Conservation (phyloP, 495 filamentous ascomycete genomes). For the Friedmanniomyces endolithicus region DNA sequence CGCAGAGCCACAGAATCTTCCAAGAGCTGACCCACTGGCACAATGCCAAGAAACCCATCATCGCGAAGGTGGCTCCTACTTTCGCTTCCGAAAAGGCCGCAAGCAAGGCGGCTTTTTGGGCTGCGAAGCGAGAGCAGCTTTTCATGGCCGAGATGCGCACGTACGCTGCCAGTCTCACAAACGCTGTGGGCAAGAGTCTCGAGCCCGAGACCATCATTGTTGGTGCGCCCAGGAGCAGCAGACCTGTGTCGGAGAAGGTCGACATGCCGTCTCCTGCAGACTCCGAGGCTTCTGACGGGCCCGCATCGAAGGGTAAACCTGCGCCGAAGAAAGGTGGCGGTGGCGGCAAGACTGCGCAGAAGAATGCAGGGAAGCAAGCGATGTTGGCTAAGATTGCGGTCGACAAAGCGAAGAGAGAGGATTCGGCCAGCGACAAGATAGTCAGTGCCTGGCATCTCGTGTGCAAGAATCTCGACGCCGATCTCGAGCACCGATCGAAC, state of each 20-base stretch:
- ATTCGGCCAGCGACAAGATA: slow-evolving; percentile 26
- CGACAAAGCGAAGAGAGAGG: slow-evolving; percentile 31
- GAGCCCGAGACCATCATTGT: slow-evolving; percentile 49
- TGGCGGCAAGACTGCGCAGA: slow-evolving; percentile 17
- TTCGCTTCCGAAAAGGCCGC: slow-evolving; percentile 13
- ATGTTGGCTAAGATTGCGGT: slow-evolving; percentile 17
- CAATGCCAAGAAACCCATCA: slow-evolving; percentile 41
- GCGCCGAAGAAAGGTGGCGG: slow-evolving; percentile 13
- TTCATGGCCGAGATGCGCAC: slow-evolving; percentile 50
- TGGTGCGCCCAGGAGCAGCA: slow-evolving; percentile 10
- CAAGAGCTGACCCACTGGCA: slow-evolving; percentile 56
- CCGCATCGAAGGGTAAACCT: slow-evolving; percentile 9
- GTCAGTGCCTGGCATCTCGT: slow-evolving; percentile 21
- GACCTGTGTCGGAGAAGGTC: background rate
- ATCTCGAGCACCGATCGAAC: slow-evolving; percentile 18
- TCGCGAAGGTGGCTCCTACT: slow-evolving; percentile 23
- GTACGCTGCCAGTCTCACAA: slow-evolving; percentile 61
- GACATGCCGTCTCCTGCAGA: slow-evolving; percentile 8
- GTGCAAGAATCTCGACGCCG: slow-evolving; percentile 18
- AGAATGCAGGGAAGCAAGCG: slow-evolving; percentile 20
- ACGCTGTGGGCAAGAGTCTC: slow-evolving; percentile 48
- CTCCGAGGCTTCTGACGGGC: slow-evolving; percentile 10
- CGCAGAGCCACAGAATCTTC: slow-evolving; percentile 33
- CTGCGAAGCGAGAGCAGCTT: slow-evolving; percentile 37
- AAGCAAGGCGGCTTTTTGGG: slow-evolving; percentile 21